A percentile compares a stretch with the other conserved stretches of the same genome.
Evolutionary conservation across 805 yeast genomes (phyloP).

Genomic region (Debaryomyces hansenii): DNA sequence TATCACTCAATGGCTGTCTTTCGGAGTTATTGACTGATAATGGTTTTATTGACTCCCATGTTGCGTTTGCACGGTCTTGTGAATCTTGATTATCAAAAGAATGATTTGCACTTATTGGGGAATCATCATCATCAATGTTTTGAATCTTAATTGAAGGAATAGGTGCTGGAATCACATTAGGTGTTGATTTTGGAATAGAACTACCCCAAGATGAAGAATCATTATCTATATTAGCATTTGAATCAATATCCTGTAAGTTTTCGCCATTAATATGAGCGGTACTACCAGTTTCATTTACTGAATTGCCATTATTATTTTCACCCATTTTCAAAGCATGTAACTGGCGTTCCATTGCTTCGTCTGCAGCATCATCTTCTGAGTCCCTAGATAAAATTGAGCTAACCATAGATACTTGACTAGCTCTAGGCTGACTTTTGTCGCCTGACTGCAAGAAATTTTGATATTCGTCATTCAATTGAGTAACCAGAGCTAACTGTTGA

Average conservation of each 20-base stretch:
- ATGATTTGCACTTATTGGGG: not conserved
- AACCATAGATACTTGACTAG: constrained; percentile 40
- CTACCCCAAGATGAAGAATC: not conserved
- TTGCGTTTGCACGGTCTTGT: not conserved
- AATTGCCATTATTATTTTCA: not conserved
- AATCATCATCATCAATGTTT: not conserved
- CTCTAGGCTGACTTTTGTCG: constrained; percentile 12
- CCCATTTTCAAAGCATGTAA: constrained; percentile 32
- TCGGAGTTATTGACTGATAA: not conserved
- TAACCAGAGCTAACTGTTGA: constrained; percentile 7
- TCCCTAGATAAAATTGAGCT: constrained; percentile 43
- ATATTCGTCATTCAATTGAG: constrained; percentile 23
- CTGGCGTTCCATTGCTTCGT: constrained; percentile 41
- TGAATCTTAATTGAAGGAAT: constrained; percentile 3
- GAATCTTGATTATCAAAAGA: not conserved
- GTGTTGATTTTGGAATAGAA: not conserved
- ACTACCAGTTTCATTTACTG: not conserved
- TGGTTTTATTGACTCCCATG: not conserved
- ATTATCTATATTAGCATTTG: not conserved
- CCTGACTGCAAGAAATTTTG: constrained; percentile 16
- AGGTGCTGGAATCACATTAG: not conserved
- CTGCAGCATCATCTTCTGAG: constrained; percentile 29
- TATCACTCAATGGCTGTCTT: not conserved
- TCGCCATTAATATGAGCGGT: too few relatives aligned
- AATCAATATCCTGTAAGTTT: not conserved